Base-by-base conservation (phyloP, 1,284 basidiomycete species). In the Rugosomyces carneus region DNA sequence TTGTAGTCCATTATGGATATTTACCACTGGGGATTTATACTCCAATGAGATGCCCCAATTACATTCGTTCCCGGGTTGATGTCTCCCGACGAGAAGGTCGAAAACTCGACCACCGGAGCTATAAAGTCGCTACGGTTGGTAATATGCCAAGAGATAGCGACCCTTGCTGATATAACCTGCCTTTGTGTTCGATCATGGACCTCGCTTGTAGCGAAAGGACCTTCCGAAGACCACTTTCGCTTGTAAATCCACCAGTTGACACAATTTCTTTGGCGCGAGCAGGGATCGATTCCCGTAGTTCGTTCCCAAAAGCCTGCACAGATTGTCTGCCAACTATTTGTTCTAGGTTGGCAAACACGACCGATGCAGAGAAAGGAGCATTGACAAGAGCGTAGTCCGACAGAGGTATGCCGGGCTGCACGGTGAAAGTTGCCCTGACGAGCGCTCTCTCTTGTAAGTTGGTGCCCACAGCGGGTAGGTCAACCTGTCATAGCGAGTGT, bases 381-480 rank as follows among this genome's bases (percentile, higher is more conserved):
- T 52, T 52, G 18, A 39, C n/a, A 13, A 24, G 20, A 9, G 39
- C 31, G n/a, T 40, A 42, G 16, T 52, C 45, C 19, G 40, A 36
- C 15, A 37, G 1, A 10, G 37, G 20, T 32, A 37, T 35, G 1
- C 47, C 26, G 6, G 34, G 10, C 13, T 32, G 4, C n/a, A 49
- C 42, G 7, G 26, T 2, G 16, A 35, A 49, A 29, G n/a, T 13
- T 3, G 26, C 31, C 3, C 32, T 9, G 20, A 45, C 45, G n/a
- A 45, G 36, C 3, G 49, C 49, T 34, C 50, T 49, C 16, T 53
- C 51, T 45, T 53, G 51, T 11, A 53, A 40, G 36, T 53, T 53
- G 13, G 51, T 53, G 3, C 51, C 51, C 8, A 53, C 49, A 21
- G 51, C 43, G 16, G 51, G 51, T 10, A 53, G 23, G 9, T 53